phyloP scores from a whole-genome alignment of 2,329 filamentous ascomycete genomes.

The Exophiala mesophila region DNA sequence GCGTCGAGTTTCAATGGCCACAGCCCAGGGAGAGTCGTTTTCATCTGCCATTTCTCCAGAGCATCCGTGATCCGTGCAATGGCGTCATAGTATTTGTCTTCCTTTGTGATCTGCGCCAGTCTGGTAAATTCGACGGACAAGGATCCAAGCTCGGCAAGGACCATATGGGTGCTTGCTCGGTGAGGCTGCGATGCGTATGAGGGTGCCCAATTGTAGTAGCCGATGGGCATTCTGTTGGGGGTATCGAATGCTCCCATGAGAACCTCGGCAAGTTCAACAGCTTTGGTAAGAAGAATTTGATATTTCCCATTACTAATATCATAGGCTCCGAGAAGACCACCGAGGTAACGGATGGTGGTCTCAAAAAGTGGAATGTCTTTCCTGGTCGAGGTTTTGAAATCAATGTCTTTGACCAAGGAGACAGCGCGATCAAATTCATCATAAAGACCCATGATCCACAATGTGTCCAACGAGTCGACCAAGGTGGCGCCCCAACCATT shows the following conservation, averaged over 20 bases:
- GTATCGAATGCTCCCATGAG: constrained; percentile 83
- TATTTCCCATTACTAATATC: constrained; percentile 71
- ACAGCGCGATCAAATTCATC: constrained; percentile 77
- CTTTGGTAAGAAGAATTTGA: constrained; percentile 67
- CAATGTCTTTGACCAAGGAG: constrained; percentile 64
- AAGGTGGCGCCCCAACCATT: constrained; percentile 87
- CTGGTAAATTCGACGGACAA: constrained; percentile 85
- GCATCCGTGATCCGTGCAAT: constrained; percentile 79
- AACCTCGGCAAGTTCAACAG: constrained; percentile 72
- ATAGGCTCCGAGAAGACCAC: constrained; percentile 78
- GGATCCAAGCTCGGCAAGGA: constrained; percentile 68
- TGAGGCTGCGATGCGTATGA: constrained; percentile 55
- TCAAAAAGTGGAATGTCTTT: constrained; percentile 83
- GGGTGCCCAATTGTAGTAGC: constrained; percentile 75
- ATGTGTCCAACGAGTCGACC: constrained; percentile 74
- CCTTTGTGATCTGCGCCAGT: constrained; percentile 75
- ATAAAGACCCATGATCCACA: constrained; percentile 79
- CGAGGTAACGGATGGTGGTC: constrained; percentile 85
- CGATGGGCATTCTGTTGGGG: constrained; percentile 84
- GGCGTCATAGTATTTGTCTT: constrained; percentile 84
- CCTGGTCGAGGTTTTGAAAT: constrained; percentile 70
- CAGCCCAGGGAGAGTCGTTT: constrained; percentile 68
- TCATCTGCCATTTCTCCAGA: constrained; percentile 68
- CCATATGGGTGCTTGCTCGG: constrained; percentile 48
- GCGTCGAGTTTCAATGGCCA: constrained; percentile 75